Evolutionary conservation across 2,329 filamentous ascomycete species (phyloP).

Genomic region (Fusarium begoniae): DNA sequence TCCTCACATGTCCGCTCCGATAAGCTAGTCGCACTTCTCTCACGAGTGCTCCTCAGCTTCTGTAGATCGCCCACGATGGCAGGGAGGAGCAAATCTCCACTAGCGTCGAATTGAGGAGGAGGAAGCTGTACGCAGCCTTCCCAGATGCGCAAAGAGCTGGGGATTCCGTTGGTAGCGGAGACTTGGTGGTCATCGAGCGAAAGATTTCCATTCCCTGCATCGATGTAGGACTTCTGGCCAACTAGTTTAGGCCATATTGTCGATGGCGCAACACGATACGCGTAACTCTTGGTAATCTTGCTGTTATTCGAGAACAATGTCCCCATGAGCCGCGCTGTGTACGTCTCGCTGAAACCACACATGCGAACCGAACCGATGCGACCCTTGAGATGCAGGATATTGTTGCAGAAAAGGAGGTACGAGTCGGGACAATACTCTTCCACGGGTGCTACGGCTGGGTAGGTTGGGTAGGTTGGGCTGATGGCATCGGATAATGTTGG

Average conservation of each 20-base stretch:
- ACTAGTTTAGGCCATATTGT: slow-evolving; percentile 44
- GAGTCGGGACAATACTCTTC: slow-evolving; percentile 45
- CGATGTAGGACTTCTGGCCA: slow-evolving; percentile 43
- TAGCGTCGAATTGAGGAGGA: slow-evolving; percentile 30
- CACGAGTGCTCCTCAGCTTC: not conserved
- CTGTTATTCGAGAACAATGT: slow-evolving; percentile 39
- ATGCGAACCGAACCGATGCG: slow-evolving; percentile 47
- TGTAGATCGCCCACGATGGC: slow-evolving; percentile 29
- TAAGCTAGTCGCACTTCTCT: slow-evolving; percentile 11
- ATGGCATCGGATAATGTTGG: not conserved
- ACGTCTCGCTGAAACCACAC: slow-evolving; percentile 49
- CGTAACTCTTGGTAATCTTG: not conserved
- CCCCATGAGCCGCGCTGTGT: slow-evolving; percentile 42
- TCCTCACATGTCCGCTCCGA: slow-evolving; percentile 27
- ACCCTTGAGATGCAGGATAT: slow-evolving; percentile 43
- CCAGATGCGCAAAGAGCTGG: not conserved
- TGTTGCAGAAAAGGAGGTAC: slow-evolving; percentile 45
- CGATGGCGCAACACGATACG: slow-evolving; percentile 46
- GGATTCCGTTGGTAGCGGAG: not conserved
- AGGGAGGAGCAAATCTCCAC: slow-evolving; percentile 23
- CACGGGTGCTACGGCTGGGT: not conserved
- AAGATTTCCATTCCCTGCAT: slow-evolving; percentile 36
- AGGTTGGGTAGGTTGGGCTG: not conserved
- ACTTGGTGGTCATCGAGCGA: slow-evolving; percentile 36
- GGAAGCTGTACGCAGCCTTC: slow-evolving; percentile 43